phyloP scores from a whole-genome alignment of 805 yeast species.

The Clavispora santaluciae region DNA sequence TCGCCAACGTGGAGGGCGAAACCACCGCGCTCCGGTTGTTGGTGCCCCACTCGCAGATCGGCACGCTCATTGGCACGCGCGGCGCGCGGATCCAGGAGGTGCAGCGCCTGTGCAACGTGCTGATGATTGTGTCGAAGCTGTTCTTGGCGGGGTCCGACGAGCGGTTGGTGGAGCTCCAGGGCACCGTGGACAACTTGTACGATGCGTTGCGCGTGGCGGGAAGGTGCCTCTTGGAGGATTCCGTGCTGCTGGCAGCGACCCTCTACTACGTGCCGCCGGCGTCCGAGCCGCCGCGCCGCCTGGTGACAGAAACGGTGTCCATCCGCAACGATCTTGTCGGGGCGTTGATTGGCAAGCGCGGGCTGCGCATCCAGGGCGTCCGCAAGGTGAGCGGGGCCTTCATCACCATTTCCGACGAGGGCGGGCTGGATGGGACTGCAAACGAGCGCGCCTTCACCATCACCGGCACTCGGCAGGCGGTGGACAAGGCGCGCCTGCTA shows the following conservation, averaged over 20 bases:
- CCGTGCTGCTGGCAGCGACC: constrained; percentile 61
- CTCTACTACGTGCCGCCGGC: constrained; percentile 53
- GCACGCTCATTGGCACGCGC: constrained; percentile 80
- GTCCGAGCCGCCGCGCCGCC: not conserved
- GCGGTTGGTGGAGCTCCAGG: constrained; percentile 83
- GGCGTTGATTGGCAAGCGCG: constrained; percentile 82
- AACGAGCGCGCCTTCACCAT: constrained; percentile 69
- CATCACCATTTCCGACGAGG: constrained; percentile 67
- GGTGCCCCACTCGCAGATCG: constrained; percentile 81
- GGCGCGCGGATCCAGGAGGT: constrained; percentile 77
- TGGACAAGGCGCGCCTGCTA: constrained; percentile 55
- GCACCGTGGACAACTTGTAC: constrained; percentile 59
- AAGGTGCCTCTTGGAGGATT: constrained; percentile 71
- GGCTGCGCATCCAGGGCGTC: constrained; percentile 81
- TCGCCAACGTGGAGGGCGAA: constrained; percentile 48
- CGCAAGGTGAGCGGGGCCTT: constrained; percentile 74
- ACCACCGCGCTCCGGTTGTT: constrained; percentile 60
- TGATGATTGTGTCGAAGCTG: constrained; percentile 84
- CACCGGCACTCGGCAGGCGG: constrained; percentile 52
- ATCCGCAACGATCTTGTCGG: constrained; percentile 85
- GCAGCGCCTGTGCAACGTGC: constrained; percentile 63
- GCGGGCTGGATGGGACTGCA: constrained; percentile 43
- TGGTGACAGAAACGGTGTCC: constrained; percentile 38
- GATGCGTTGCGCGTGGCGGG: constrained; percentile 54
- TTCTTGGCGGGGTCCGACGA: constrained; percentile 78